These are phyloP conservation scores for Jatropha curcas DNA, from an alignment of 345 rosid genomes.

Conservation along the genomic window DNA sequence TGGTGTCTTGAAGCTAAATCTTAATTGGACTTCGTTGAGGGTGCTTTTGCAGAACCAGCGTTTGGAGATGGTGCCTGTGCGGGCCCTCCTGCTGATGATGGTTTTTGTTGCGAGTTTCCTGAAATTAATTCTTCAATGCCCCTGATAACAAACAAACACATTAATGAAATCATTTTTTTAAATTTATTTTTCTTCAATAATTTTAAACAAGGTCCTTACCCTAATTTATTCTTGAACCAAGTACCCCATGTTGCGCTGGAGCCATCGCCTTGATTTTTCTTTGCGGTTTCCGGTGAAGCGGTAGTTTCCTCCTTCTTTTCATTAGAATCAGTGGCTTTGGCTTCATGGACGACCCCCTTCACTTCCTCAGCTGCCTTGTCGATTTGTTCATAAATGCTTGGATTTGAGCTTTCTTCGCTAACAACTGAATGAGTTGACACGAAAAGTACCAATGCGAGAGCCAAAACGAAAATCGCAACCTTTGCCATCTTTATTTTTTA, in stretches of 20 bases:
- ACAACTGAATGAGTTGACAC: background rate
- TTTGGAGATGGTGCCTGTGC: background rate
- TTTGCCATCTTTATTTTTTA: constrained; percentile 13
- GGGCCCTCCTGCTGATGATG: background rate
- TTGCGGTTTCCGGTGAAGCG: too few relatives aligned
- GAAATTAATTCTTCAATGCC: background rate
- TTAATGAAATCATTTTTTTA: too few relatives aligned
- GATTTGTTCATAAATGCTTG: background rate
- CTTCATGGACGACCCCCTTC: background rate
- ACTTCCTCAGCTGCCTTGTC: background rate
- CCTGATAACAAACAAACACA: background rate
- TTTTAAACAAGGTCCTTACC: too few relatives aligned
- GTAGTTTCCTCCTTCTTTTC: background rate
- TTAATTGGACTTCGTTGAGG: too few relatives aligned
- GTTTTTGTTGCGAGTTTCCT: background rate
- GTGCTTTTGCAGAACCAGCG: too few relatives aligned
- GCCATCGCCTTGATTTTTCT: too few relatives aligned
- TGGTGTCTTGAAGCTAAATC: too few relatives aligned
- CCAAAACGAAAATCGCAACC: background rate
- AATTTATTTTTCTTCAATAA: too few relatives aligned
- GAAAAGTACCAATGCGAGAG: constrained; percentile 1
- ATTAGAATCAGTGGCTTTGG: background rate
- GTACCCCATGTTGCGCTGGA: too few relatives aligned
- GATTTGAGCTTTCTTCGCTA: background rate
- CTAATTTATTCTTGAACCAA: too few relatives aligned